These are phyloP conservation scores for Rauvolfia tetraphylla DNA, from an alignment of 257 asterid species.

Conservation along the genomic window DNA sequence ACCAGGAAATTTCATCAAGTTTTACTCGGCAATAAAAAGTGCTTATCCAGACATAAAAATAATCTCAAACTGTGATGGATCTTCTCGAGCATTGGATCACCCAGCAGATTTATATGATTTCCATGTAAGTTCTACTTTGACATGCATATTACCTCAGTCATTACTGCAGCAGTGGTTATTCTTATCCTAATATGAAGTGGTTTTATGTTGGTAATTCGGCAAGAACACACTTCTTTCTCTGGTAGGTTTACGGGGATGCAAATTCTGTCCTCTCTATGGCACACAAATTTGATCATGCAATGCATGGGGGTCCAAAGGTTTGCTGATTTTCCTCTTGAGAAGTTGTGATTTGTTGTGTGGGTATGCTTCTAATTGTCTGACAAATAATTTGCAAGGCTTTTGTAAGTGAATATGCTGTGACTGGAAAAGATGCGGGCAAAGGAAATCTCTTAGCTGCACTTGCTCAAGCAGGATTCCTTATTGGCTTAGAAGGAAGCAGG, in stretches of 20 bases:
- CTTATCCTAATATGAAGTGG: background rate
- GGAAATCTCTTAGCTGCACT: slow-evolving; percentile 86
- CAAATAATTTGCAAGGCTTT: slow-evolving; percentile 55
- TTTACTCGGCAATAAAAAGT: slow-evolving; percentile 58
- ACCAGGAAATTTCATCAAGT: slow-evolving; percentile 85
- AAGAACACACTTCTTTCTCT: background rate
- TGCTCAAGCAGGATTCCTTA: slow-evolving; percentile 91
- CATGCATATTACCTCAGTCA: background rate
- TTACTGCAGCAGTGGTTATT: background rate
- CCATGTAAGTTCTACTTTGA: slow-evolving; percentile 50
- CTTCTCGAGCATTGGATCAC: slow-evolving; percentile 67
- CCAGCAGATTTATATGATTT: slow-evolving; percentile 83
- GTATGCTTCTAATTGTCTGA: slow-evolving; percentile 2
- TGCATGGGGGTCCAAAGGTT: slow-evolving; percentile 86
- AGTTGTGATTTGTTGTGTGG: slow-evolving; percentile 3
- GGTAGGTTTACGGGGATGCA: slow-evolving; percentile 66
- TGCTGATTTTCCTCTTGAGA: slow-evolving; percentile 10
- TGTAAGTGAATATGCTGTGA: slow-evolving; percentile 96
- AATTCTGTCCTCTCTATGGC: slow-evolving; percentile 49
- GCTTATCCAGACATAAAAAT: slow-evolving; percentile 76
- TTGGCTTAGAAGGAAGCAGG: slow-evolving; percentile 85
- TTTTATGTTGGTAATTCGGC: slow-evolving; percentile 6
- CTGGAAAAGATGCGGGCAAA: slow-evolving; percentile 70
- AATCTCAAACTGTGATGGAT: slow-evolving; percentile 85
- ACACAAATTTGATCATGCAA: slow-evolving; percentile 42